Base-by-base conservation (phyloP, 2,329 filamentous ascomycete species). In the Penicillium sp. region DNA sequence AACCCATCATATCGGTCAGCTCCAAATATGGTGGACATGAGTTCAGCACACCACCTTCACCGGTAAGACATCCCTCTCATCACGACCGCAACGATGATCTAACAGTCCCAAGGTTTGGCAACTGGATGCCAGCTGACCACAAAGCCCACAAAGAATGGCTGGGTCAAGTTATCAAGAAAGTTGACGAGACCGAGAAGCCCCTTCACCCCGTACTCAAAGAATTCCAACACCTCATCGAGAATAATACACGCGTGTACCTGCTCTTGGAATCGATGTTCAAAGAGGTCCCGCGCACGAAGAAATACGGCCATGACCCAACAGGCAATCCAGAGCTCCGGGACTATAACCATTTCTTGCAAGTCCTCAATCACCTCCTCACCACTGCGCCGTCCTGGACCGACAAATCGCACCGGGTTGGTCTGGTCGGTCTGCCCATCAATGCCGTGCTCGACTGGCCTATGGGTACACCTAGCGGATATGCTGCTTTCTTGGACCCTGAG, bases 201-300 rank as follows among this genome's bases (percentile, higher is more conserved):
- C 75, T 89, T 0, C 78, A 81, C 11, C 85, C 85, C 0, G 84
- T 84, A 0, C 70, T 90, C 0, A 63, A 79, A 57, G 86, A 89
- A 59, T 88, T 90, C 74, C 78, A 84, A 64, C 69, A 81, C 1
- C 73, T 89, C 23, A 89, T 90, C 58, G 86, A 90, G 67, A 69
- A 70, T 27, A 84, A 84, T 59, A 74, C 85, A 1, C 79, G 84
- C 19, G 74, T 90, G 26, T 86, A 84, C 74, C 85, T 89, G 79
- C 83, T 85, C 67, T 83, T 88, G 65, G 75, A 76, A 23, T 76
- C 80, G 58, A 90, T 90, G 87, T 90, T 87, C 71, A 76, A 82
- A 29, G 84, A 90, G 71, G 76, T 89, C 18, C 86, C 87, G 0
- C 66, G 68, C 30, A 84, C 84, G 68, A 73, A 78, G 16, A 81